These are phyloP conservation scores for Codiaeum variegatum DNA, from an alignment of 441 rosid genomes.

Conservation along the genomic window DNA sequence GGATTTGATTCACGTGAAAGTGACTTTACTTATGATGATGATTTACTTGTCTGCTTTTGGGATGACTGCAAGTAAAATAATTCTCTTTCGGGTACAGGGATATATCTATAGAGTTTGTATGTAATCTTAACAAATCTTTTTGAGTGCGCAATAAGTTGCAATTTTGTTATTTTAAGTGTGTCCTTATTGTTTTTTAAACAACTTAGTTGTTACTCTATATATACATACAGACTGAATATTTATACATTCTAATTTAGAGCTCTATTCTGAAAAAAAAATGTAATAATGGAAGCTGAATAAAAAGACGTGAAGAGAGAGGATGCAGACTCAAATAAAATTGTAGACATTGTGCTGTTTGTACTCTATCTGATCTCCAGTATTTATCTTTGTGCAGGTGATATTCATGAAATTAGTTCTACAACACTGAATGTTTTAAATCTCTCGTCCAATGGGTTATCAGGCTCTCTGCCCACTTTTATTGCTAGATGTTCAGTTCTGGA, in stretches of 20 bases:
- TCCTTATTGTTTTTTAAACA: neutral
- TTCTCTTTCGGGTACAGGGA: neutral
- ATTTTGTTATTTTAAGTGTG: neutral
- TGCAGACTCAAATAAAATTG: neutral
- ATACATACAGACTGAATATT: neutral
- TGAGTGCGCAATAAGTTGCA: neutral
- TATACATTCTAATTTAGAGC: neutral
- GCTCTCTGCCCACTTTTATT: slow-evolving; percentile 54
- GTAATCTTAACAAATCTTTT: neutral
- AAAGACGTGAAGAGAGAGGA: neutral
- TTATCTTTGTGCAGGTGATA: slow-evolving; percentile 51
- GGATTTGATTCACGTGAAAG: neutral
- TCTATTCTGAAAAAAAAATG: neutral
- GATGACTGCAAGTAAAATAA: neutral
- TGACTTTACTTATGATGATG: neutral
- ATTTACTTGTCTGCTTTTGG: neutral
- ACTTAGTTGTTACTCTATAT: neutral
- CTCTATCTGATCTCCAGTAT: slow-evolving; percentile 18
- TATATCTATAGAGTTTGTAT: neutral
- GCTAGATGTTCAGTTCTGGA: slow-evolving; percentile 47
- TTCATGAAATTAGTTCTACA: slow-evolving; percentile 55
- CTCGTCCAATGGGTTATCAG: slow-evolving; percentile 68
- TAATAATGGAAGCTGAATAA: neutral
- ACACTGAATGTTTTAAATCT: slow-evolving; percentile 65
- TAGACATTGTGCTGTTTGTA: neutral